phyloP scores from a whole-genome alignment of 192 early-diverging fungal species.

The Coemansia umbellata region DNA sequence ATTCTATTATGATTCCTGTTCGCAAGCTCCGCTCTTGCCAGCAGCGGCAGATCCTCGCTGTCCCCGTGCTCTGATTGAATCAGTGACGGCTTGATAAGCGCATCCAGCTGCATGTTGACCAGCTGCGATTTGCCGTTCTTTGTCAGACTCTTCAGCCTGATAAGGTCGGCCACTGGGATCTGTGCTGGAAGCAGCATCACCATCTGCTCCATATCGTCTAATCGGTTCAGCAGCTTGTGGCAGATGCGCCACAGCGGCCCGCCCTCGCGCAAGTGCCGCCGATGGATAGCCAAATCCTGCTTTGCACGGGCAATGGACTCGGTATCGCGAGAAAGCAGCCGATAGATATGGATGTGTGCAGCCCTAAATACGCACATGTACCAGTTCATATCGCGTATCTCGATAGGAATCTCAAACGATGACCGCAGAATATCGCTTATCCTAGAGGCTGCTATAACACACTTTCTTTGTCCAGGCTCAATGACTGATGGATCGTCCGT shows the following conservation, averaged over 20 bases:
- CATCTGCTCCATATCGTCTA: conserved; percentile 55
- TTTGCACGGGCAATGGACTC: conserved; percentile 43
- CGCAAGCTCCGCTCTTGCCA: conserved; percentile 16
- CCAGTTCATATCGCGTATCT: conserved; percentile 49
- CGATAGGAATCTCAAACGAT: conserved; percentile 45
- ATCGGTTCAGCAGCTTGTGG: conserved; percentile 45
- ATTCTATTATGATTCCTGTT: conserved; percentile 14
- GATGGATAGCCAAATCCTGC: conserved; percentile 51
- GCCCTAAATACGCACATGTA: conserved; percentile 54
- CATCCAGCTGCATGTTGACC: conserved; percentile 50
- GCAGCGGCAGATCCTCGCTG: conserved; percentile 42
- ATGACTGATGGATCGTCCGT: conserved; percentile 40
- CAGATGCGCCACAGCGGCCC: conserved; percentile 47
- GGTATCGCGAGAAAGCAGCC: conserved; percentile 36
- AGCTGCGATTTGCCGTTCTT: conserved; percentile 48
- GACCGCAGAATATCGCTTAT: conserved; percentile 47
- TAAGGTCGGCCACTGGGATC: conserved; percentile 42
- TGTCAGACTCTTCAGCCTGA: conserved; percentile 39
- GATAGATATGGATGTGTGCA: conserved; percentile 45
- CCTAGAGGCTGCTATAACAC: conserved; percentile 46
- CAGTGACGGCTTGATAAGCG: conserved; percentile 44
- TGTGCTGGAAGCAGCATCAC: conserved; percentile 49
- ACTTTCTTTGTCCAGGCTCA: conserved; percentile 49
- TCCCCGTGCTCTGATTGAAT: conserved; percentile 34
- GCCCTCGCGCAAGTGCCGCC: conserved; percentile 45